phyloP scores from a whole-genome alignment of 164 flowering plant species.

The Chimonanthus praecox region DNA sequence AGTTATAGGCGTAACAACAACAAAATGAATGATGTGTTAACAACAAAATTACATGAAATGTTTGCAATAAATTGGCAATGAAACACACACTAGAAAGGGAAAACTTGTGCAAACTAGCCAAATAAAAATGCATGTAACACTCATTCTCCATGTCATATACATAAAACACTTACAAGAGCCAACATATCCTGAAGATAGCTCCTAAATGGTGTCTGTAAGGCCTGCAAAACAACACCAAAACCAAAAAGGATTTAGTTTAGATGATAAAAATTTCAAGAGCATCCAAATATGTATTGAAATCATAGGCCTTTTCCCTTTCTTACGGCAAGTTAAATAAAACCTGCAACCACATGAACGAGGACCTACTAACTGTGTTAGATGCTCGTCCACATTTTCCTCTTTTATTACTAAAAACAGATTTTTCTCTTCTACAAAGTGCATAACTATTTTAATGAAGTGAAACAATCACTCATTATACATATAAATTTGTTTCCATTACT shows the following conservation, averaged over 20 bases:
- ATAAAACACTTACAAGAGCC: constrained; percentile 60
- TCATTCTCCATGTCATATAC: neutral
- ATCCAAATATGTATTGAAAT: no score
- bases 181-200: constrained; percentile 82
- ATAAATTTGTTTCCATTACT: no score
- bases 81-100: neutral
- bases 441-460: no score
- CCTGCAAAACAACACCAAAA: constrained; percentile 32
- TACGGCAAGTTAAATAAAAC: no score
- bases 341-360: no score
- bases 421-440: no score
- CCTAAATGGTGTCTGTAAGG: constrained; percentile 93
- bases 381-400: no score
- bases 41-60: neutral
- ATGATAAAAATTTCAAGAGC: neutral
- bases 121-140: neutral
- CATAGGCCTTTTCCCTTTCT: no score
- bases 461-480: no score
- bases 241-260: neutral
- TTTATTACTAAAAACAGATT: no score
- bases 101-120: neutral
- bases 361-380: no score
- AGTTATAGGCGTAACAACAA: neutral
- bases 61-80: neutral
- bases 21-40: neutral